phyloP scores from a whole-genome alignment of 2,329 filamentous ascomycete species.

The Colletotrichum sp. region DNA sequence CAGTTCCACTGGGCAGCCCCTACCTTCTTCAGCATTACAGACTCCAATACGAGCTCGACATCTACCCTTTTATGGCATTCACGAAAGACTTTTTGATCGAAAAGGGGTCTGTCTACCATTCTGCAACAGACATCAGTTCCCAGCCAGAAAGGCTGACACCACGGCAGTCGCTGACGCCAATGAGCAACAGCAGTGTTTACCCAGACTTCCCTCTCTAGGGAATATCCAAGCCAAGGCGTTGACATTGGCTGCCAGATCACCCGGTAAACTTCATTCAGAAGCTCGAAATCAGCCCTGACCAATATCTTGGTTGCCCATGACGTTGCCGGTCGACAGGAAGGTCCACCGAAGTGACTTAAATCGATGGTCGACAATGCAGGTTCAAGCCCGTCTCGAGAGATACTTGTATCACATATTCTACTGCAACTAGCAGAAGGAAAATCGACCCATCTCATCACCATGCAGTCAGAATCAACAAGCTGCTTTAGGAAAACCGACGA shows the following conservation, averaged over 20 bases:
- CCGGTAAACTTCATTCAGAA: background rate
- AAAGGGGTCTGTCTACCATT: background rate
- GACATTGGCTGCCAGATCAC: background rate
- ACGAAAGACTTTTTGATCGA: background rate
- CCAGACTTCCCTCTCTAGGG: background rate
- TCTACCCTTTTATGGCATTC: background rate
- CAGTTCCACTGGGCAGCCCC: background rate
- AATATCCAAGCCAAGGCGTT: background rate
- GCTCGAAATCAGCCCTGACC: background rate
- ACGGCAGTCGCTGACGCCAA: background rate
- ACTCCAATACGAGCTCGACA: background rate
- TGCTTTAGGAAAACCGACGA: background rate
- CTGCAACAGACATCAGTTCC: background rate
- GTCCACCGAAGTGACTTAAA: background rate
- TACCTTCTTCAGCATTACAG: background rate
- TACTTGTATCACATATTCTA: background rate
- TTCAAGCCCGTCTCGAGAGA: background rate
- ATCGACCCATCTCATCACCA: conserved; percentile 8
- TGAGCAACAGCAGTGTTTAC: background rate
- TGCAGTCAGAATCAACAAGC: background rate
- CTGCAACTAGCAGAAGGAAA: background rate
- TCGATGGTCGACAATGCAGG: background rate
- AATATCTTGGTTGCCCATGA: background rate
- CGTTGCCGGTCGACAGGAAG: background rate
- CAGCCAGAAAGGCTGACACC: background rate